A percentile compares a stretch with the other conserved stretches of the same genome.
These are phyloP conservation scores for Xylona heveae DNA, from an alignment of 495 filamentous ascomycete genomes.

Conservation along the genomic window DNA sequence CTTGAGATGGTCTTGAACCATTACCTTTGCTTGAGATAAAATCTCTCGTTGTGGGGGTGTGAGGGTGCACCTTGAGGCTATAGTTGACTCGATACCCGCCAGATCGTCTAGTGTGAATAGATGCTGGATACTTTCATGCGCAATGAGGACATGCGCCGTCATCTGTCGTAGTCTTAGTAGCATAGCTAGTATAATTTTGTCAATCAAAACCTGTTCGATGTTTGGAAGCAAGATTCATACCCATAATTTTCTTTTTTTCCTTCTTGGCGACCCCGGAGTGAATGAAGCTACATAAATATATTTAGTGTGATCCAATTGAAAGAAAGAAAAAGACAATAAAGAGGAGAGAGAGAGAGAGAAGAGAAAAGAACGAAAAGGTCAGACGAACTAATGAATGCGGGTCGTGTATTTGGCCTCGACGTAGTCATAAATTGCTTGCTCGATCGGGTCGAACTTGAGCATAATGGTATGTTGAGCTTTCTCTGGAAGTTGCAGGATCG, in stretches of 20 bases:
- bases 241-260: no score
- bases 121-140: constrained; percentile 3
- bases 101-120: constrained; percentile 4
- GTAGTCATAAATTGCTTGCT: constrained; percentile 28
- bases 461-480: constrained; percentile 8
- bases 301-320: no score
- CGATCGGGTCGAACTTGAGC: constrained; percentile 24
- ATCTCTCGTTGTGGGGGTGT: neutral
- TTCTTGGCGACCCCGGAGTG: no score
- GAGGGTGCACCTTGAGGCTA: neutral
- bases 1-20: constrained; percentile 2
- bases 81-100: constrained; percentile 1
- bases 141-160: constrained; percentile 2
- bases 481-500: constrained; percentile 32
- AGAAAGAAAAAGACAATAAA: no score
- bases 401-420: no score
- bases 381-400: no score
- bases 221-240: no score
- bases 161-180: constrained; percentile 5
- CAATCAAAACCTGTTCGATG: no score
- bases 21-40: no score
- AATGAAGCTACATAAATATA: no score
- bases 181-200: constrained; percentile 3
- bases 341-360: no score
- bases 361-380: no score